Conservation (phyloP, 2,329 filamentous ascomycete species). For the Lachnellula occidentalis region DNA sequence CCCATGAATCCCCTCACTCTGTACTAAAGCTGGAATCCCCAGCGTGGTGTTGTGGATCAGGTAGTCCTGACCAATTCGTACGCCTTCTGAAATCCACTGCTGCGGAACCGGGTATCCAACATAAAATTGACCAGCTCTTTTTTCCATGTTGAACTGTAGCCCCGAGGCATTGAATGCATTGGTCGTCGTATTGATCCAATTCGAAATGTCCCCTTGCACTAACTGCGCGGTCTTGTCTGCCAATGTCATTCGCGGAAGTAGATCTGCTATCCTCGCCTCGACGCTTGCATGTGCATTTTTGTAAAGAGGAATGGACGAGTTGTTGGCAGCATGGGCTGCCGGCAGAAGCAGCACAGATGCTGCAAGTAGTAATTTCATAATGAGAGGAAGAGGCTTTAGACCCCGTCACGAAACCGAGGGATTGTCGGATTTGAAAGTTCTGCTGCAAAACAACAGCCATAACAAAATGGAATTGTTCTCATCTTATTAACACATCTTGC, state of each 20-base stretch:
- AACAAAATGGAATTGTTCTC: background rate
- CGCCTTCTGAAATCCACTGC: conserved; percentile 56
- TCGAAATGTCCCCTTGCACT: conserved; percentile 64
- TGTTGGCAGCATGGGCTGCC: background rate
- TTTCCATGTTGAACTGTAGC: conserved; percentile 57
- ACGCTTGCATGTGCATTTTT: conserved; percentile 58
- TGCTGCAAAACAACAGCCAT: background rate
- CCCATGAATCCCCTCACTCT: conserved; percentile 70
- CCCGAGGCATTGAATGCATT: conserved; percentile 64
- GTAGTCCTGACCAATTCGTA: conserved; percentile 64
- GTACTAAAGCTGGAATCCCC: conserved; percentile 68
- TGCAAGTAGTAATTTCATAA: background rate
- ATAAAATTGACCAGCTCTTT: conserved; percentile 55
- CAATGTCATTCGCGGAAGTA: conserved; percentile 67
- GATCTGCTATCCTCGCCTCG: conserved; percentile 59
- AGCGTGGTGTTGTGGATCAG: conserved; percentile 59
- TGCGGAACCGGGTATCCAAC: conserved; percentile 63
- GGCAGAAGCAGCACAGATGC: conserved; percentile 2
- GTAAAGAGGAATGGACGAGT: conserved; percentile 42
- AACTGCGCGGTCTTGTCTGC: conserved; percentile 68
- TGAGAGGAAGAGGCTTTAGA: background rate
- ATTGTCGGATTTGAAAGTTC: background rate
- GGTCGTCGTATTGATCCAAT: conserved; percentile 66
- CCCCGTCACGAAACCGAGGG: background rate
- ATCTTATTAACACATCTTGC: background rate